These are phyloP conservation scores for Diophrys sp. DNA, from an alignment of 73 alveolate genomes.

Conservation along the genomic window DNA sequence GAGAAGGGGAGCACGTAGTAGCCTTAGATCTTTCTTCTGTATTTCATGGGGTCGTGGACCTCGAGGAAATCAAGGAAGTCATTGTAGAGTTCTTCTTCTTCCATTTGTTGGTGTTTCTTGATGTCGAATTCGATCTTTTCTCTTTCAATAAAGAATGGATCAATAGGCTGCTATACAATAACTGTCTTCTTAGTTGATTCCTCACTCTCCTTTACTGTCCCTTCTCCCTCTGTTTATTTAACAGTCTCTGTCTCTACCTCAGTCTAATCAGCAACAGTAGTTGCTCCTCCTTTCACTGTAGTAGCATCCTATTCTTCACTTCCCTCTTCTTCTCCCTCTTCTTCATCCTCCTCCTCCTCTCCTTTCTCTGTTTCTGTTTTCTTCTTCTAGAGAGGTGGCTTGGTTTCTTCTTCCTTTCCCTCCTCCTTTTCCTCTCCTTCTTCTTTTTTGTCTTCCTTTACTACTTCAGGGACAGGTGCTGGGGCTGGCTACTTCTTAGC, in stretches of 20 bases:
- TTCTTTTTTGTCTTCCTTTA: not conserved
- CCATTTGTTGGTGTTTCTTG: not conserved
- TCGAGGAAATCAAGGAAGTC: not conserved
- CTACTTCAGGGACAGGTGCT: not conserved
- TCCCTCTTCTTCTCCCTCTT: not conserved
- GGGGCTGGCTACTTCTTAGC: not conserved
- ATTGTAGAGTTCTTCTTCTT: not conserved
- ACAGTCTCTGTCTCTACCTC: not conserved
- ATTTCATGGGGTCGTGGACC: not conserved
- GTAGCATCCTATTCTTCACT: not conserved
- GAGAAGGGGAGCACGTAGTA: not conserved
- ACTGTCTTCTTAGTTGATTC: no score
- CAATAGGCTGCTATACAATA: no score
- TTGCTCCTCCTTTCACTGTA: not conserved
- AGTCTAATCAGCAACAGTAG: not conserved
- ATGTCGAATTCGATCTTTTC: not conserved
- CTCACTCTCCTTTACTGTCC: no score
- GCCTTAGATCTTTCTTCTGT: not conserved
- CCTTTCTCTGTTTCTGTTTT: not conserved
- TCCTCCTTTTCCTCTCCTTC: not conserved
- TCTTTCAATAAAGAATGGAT: not conserved
- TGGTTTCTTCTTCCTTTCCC: not conserved
- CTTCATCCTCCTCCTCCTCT: not conserved
- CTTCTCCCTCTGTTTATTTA: not conserved
- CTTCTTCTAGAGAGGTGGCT: no score